A percentile compares a stretch with the other conserved stretches of the same genome.
Evolutionary conservation across 1,139 yeast species (phyloP).

Genomic region (Debaryomycetaceae sp.): DNA sequence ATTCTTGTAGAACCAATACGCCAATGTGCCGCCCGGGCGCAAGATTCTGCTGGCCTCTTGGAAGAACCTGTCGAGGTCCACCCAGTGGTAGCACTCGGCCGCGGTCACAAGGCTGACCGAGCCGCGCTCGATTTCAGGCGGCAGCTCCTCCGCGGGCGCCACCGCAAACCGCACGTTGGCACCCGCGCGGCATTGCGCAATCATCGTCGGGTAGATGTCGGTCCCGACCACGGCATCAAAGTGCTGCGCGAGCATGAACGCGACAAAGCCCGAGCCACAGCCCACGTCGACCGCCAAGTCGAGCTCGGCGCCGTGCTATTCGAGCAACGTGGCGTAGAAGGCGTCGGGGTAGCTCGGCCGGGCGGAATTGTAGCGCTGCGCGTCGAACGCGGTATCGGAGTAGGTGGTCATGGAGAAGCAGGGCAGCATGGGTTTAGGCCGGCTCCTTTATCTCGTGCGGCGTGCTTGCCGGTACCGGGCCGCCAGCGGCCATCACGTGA

Average conservation of each 20-base stretch:
- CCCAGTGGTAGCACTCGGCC: constrained; percentile 83
- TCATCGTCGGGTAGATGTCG: constrained; percentile 66
- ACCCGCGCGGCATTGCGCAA: constrained; percentile 37
- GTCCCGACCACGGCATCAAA: constrained; percentile 56
- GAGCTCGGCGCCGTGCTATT: constrained; percentile 20
- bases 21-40: constrained; percentile 59
- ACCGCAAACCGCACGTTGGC: constrained; percentile 21
- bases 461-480: too few relatives aligned
- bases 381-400: constrained; percentile 29
- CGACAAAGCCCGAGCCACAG: constrained; percentile 81
- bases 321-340: constrained; percentile 27
- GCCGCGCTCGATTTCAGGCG: constrained; percentile 18
- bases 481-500: too few relatives aligned
- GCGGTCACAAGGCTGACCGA: constrained; percentile 62
- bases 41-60: constrained; percentile 45
- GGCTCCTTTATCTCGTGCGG: too few relatives aligned
- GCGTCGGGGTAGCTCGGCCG: constrained; percentile 34
- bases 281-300: constrained; percentile 63
- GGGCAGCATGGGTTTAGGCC: too few relatives aligned
- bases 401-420: constrained; percentile 31
- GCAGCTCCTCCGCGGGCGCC: constrained; percentile 28
- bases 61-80: constrained; percentile 52
- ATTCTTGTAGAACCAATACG: constrained; percentile 78
- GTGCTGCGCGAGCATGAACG: constrained; percentile 47
- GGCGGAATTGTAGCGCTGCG: constrained; percentile 33